These are phyloP conservation scores for Aspergillus pseudoterreus DNA, from an alignment of 2,329 filamentous ascomycete species.

Conservation along the genomic window DNA sequence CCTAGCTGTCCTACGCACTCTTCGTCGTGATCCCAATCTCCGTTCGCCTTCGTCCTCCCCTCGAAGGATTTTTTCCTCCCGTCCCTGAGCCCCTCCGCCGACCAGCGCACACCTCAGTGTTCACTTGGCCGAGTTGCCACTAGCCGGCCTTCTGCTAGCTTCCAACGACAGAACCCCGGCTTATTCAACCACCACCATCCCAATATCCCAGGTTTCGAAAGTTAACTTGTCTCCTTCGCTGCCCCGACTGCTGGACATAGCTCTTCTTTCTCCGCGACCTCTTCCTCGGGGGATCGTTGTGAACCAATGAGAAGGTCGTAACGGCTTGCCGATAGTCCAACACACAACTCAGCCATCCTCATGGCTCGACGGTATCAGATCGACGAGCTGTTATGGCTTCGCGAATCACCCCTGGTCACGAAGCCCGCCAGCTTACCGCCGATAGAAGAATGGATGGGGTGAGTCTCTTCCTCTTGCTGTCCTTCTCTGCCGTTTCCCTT, in stretches of 20 bases:
- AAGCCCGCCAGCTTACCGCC: constrained; percentile 78
- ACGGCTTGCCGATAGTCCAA: constrained; percentile 14
- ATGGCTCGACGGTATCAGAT: constrained; percentile 64
- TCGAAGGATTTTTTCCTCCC: background rate
- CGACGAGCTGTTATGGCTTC: constrained; percentile 71
- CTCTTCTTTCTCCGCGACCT: constrained; percentile 2
- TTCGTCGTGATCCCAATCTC: background rate
- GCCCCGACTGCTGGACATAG: constrained; percentile 2
- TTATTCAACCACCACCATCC: background rate
- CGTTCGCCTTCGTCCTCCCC: background rate
- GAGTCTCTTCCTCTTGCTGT: constrained; percentile 30
- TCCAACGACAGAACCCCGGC: background rate
- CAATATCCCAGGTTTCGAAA: too few species aligned
- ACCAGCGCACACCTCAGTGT: constrained; percentile 4
- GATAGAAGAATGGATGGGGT: constrained; percentile 97
- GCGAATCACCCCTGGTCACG: constrained; percentile 75
- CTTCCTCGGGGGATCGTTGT: constrained; percentile 2
- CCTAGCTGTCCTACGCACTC: background rate
- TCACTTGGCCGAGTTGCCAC: constrained; percentile 15
- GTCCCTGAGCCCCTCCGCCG: background rate
- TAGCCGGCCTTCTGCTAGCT: constrained; percentile 9
- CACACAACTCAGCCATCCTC: constrained; percentile 20
- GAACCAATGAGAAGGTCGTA: constrained; percentile 29
- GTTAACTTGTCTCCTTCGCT: constrained; percentile 2
- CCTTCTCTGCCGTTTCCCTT: constrained; percentile 4